A percentile compares a stretch with the other conserved stretches of the same genome.
These are phyloP conservation scores for Fragilaria radians DNA, from an alignment of 108 stramenopile genomes.

Conservation along the genomic window DNA sequence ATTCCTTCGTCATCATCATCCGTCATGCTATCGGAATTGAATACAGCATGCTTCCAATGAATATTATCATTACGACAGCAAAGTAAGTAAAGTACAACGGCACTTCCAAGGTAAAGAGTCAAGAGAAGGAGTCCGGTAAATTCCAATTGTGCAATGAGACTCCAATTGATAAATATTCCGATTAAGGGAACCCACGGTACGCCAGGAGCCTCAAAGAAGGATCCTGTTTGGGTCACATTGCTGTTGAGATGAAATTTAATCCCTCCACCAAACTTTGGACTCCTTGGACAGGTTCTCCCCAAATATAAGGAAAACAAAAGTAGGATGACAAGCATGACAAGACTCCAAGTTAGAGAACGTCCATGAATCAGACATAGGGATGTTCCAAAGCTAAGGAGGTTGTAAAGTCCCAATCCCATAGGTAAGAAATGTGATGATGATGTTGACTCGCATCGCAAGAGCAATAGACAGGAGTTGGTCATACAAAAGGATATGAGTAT, in stretches of 20 bases:
- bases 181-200: slow-evolving; percentile 62
- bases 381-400: slow-evolving; percentile 29
- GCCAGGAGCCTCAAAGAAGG: slow-evolving; percentile 56
- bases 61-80: slow-evolving; percentile 8
- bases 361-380: slow-evolving; percentile 25
- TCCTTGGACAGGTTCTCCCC: background rate
- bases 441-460: slow-evolving; percentile 45
- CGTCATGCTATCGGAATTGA: too few species aligned
- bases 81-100: slow-evolving; percentile 37
- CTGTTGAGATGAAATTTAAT: background rate
- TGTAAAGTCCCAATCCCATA: slow-evolving; percentile 28
- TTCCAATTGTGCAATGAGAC: slow-evolving; percentile 70
- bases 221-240: background rate
- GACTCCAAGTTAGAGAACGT: background rate
- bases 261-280: background rate
- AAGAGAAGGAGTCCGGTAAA: slow-evolving; percentile 49
- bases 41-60: too few species aligned
- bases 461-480: slow-evolving; percentile 52
- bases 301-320: background rate
- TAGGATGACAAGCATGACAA: background rate
- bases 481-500: slow-evolving; percentile 64
- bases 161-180: slow-evolving; percentile 84
- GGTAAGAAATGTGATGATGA: slow-evolving; percentile 25
- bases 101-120: slow-evolving; percentile 40
- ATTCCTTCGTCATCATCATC: too few species aligned